Evolutionary conservation across 352 stramenopile genomes (phyloP), one percentile per base, ranked within the genome.

Genomic region (Phytophthora palmivora): DNA sequence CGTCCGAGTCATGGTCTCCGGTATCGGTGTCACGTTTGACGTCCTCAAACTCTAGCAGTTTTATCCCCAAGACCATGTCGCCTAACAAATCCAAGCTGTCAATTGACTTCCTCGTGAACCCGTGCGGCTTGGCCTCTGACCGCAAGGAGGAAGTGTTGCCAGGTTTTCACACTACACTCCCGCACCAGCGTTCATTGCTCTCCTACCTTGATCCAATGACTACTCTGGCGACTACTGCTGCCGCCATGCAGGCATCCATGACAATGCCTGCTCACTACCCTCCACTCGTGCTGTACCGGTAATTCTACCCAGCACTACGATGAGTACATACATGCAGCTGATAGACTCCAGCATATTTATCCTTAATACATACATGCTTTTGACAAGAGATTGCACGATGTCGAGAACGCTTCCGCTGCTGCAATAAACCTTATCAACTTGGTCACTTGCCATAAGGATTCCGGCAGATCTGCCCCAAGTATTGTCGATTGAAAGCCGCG

Each of bases 61-160:
- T 24, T 11, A 57, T 26, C 24, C 28, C 42, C 12, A 56, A 57
- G 24, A 45, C 24, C 42, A 62, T 70, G 42, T 76, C 67, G 10
- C 61, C 65, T 18, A 55, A 28, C 32, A 70, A 70, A 9, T 64
- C 71, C 16, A 79, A 81, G 42, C 70, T 82, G 24, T 76, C 74
- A 42, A 80, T 88, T 51, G 75, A 83, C 63, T 89, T 83, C 44
- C 67, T 87, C 19, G 48, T 82, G 12, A 85, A 81, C 57, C 71
- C 69, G 16, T 66, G 53, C 49, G 21, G 41, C n/a, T 44, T 33
- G 26, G 6, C 38, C 9, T 58, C 44, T 14, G 50, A 55, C 22
- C 28, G 10, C 19, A 54, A 43, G 24, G 37, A 51, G 18, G 33
- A 15, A 2, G n/a, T 38, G 39, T 19, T 64, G 22, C 46, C 59